Percentiles rank a stretch among this genome's conserved stretches.
Evolutionary conservation across 306 rosid species (phyloP).

Genomic region (Glycine soja): DNA sequence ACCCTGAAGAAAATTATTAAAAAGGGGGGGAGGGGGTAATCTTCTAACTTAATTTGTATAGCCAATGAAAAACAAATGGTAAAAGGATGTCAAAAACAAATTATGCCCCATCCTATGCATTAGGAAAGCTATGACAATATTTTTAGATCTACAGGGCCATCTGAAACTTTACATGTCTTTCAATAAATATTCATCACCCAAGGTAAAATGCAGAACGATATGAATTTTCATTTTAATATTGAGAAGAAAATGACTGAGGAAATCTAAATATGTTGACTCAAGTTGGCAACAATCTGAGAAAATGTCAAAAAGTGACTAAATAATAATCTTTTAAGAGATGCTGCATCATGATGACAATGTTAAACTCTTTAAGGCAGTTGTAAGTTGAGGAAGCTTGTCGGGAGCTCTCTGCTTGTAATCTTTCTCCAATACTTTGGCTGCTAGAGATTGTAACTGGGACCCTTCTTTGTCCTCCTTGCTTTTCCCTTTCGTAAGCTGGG

Average conservation of each 20-base stretch:
- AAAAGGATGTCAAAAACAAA: conserved; percentile 13
- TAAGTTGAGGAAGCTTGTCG: conserved; percentile 81
- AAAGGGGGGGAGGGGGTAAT: not conserved
- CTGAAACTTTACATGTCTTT: conserved; percentile 43
- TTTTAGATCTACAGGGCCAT: conserved; percentile 28
- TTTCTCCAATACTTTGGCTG: conserved; percentile 83
- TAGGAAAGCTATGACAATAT: conserved; percentile 30
- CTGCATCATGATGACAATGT: conserved; percentile 73
- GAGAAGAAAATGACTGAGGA: conserved; percentile 45
- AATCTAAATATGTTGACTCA: conserved; percentile 38
- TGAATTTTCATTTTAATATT: conserved; percentile 32
- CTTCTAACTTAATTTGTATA: conserved; percentile 5
- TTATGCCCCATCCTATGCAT: conserved; percentile 18
- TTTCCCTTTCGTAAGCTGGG: conserved; percentile 84
- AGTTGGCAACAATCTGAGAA: conserved; percentile 40
- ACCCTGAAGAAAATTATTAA: not conserved
- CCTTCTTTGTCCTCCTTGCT: conserved; percentile 93
- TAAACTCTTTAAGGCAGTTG: conserved; percentile 74
- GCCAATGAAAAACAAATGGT: not conserved
- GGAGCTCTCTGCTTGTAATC: conserved; percentile 96
- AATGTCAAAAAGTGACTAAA: conserved; percentile 41
- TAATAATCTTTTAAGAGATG: conserved; percentile 36
- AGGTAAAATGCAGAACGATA: conserved; percentile 32
- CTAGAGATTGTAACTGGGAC: conserved; percentile 80
- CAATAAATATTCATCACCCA: conserved; percentile 36